Base-by-base conservation (phyloP, 2,329 filamentous ascomycete genomes). In the Penicillium rolfsii region DNA sequence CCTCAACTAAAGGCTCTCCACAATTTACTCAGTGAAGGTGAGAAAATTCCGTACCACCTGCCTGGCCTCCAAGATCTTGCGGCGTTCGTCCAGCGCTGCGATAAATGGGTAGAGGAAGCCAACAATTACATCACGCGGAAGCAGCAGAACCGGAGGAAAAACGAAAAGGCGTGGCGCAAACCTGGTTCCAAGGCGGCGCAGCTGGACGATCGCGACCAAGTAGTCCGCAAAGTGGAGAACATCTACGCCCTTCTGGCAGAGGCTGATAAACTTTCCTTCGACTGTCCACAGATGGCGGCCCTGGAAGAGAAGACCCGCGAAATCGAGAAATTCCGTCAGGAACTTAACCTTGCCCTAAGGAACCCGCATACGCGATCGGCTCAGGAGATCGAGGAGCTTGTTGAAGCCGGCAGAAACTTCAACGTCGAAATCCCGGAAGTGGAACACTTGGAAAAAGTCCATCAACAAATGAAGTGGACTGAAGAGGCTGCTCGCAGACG, bases 41-140 rank as follows among this genome's bases (percentile, higher is more conserved):
- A 99, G 80, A 93, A 92, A 77, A 97, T 99, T 72, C 93, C 94
- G 60, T 96, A 91, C 82, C 89, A 92, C 60, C 85, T 99, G 64
- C 87, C 89, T 66, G 93, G 92, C 64, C 84, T 99, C 64, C 85
- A 90, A 70, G 86, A 91, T 69, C 84, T 99, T 69, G 90, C 88
- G 78, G 86, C 89, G 67, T 99, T 96, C 80, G 95, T 99, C 75
- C 93, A 97, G 70, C 89, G 91, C 71, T 98, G 95, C 81, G 96
- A 97, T 77, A 93, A 96, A 74, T 97, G 96, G 91, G 92, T 97
- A 64, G 95, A 98, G 71, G 94, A 98, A 79, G 95, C 95, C 66
- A 95, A 91, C 71, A 93, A 91, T 74, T 99, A 96, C 81, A 97
- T 93, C 72, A 93, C 95, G 61, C 91, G 95, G 69, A 99, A 99